Base-by-base conservation (phyloP, 331 rosid genomes). In the Phaseolus coccineus region DNA sequence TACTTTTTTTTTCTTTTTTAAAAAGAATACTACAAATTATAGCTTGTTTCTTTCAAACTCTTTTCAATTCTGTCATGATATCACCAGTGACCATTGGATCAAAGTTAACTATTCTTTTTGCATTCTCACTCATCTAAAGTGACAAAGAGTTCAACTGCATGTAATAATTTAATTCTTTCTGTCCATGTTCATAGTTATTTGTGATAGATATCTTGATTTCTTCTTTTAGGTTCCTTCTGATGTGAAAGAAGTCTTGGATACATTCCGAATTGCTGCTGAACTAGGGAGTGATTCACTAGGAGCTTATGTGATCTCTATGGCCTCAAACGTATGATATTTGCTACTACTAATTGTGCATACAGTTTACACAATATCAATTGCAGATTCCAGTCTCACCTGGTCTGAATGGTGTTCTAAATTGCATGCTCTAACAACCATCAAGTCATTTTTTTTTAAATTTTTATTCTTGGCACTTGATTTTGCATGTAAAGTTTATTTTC, bases 251-350 rank as follows among this genome's bases (percentile, higher is more conserved):
- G 91, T 89, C 76, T 79, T 92, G 86, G 94, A 92, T 73, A 92
- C 98, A 81, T 94, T 94, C 82, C 87, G 69, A 39, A 77, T 91
- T 51, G 95, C 97, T 50, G 97, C 98, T 75, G 97, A 89, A 87
- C 91, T 94, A 42, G 98, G 98, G 84, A 88, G 90, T 74, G 97
- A 92, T 73, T 89, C 92, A 14, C 97, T 92, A 52, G 97, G 97
- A 81, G 98, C 97, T 35, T 94, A 94, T 80, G 97, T 94, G 89
- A 94, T 94, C 75, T 94, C 98, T 39, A 94, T 94, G 98, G 98
- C 98, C 47, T 89, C 98, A 59, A 87, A 87, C 71, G 97, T 94
- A 89, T 69, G 91, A 59, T 53, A 63, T 59, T 52, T 74, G 52
- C 78, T 69, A 40, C 37, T 27, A 40, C 58, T 57, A 79, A 58